Evolutionary conservation across 1,139 yeast species (phyloP).

Genomic region (Scheffersomyces titani): DNA sequence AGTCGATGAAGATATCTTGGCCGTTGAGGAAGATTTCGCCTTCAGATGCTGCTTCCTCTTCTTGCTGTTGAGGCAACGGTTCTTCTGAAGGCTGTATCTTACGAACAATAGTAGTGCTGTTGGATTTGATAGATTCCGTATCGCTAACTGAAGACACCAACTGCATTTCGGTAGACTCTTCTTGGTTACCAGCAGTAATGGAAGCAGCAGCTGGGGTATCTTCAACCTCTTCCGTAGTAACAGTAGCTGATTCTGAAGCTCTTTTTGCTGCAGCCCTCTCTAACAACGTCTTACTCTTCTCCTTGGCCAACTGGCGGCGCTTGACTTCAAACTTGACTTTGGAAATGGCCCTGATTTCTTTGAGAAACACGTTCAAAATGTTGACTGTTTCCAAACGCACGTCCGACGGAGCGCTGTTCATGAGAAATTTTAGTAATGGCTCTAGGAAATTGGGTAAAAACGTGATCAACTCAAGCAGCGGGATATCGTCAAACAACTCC

Average conservation of each 20-base stretch:
- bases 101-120: conserved; percentile 23
- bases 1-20: conserved; percentile 83
- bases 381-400: conserved; percentile 85
- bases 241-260: conserved; percentile 5
- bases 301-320: conserved; percentile 27
- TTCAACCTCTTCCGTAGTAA: conserved; percentile 3
- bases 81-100: conserved; percentile 9
- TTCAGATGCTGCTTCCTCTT: conserved; percentile 24
- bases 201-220: conserved; percentile 4
- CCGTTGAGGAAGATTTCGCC: conserved; percentile 71
- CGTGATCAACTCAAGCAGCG: conserved; percentile 84
- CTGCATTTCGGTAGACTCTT: conserved; percentile 8
- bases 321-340: conserved; percentile 60
- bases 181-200: neutral
- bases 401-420: conserved; percentile 81
- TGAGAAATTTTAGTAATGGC: conserved; percentile 75
- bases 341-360: conserved; percentile 75
- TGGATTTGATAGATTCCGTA: conserved; percentile 25
- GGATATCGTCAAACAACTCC: conserved; percentile 85
- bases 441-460: conserved; percentile 89
- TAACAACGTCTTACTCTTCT: conserved; percentile 10
- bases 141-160: conserved; percentile 13
- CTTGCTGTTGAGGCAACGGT: conserved; percentile 1
- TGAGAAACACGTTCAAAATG: conserved; percentile 70
- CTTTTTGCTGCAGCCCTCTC: conserved; percentile 2